phyloP scores from a whole-genome alignment of 352 stramenopile species.

The Thalassiosira allenii region DNA sequence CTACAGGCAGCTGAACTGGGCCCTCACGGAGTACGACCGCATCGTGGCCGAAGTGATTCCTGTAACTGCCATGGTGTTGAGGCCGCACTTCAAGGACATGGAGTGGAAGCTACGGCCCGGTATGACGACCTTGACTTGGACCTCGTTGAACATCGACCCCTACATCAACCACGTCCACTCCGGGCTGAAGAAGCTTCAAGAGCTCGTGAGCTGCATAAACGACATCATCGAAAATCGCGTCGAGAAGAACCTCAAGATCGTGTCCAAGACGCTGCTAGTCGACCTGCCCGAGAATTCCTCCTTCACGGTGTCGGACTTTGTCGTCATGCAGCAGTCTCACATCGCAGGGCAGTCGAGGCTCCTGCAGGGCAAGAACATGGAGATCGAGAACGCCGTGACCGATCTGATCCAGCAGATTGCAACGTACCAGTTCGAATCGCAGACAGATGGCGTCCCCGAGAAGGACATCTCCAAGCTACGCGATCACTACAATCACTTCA shows the following conservation, averaged over 20 bases:
- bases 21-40: conserved; percentile 96
- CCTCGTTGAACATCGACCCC: conserved; percentile 99
- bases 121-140: conserved; percentile 99
- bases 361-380: conserved; percentile 97
- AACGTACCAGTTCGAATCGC: conserved; percentile 94
- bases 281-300: conserved; percentile 95
- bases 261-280: conserved; percentile 97
- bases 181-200: conserved; percentile 95
- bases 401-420: conserved; percentile 97
- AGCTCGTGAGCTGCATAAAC: conserved; percentile 98
- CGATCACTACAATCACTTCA: conserved; percentile 99
- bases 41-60: conserved; percentile 97
- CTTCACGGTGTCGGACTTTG: conserved; percentile 98
- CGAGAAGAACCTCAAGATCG: conserved; percentile 98
- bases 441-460: conserved; percentile 92
- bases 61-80: conserved; percentile 92
- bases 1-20: conserved; percentile 97
- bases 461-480: conserved; percentile 96
- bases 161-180: conserved; percentile 93
- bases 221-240: conserved; percentile 99
- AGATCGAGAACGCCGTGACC: conserved; percentile 98
- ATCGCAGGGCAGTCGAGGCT: conserved; percentile 91
- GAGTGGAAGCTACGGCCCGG: conserved; percentile 98
- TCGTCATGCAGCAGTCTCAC: conserved; percentile 95
- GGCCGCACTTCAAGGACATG: conserved; percentile 99